These are phyloP conservation scores for Clonostachys solani DNA, from an alignment of 2,329 filamentous ascomycete species.

Conservation along the genomic window DNA sequence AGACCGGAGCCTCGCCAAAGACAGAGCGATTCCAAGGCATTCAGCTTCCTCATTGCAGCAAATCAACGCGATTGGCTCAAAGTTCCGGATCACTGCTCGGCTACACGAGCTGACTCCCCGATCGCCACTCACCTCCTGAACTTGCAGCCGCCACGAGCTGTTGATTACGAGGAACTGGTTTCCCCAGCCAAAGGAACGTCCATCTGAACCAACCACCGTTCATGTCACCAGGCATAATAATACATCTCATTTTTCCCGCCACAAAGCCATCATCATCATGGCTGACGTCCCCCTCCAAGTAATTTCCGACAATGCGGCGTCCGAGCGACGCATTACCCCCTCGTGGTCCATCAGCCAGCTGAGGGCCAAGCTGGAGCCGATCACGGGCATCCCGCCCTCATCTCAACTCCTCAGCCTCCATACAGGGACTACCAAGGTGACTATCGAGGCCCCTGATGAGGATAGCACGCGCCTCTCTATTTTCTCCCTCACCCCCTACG, in stretches of 20 bases:
- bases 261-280: slow-evolving; percentile 31
- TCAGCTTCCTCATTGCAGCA: too few relatives aligned
- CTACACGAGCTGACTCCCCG: too few relatives aligned
- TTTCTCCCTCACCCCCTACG: slow-evolving; percentile 69
- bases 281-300: slow-evolving; percentile 74
- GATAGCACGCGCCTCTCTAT: slow-evolving; percentile 59
- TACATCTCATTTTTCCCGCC: background rate
- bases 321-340: slow-evolving; percentile 87
- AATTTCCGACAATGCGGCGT: slow-evolving; percentile 70
- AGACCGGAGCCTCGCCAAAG: too few relatives aligned
- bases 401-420: slow-evolving; percentile 72
- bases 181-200: background rate
- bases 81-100: too few relatives aligned
- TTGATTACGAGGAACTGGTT: background rate
- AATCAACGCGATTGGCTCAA: too few relatives aligned
- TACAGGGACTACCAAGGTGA: slow-evolving; percentile 50
- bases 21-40: too few relatives aligned
- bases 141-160: background rate
- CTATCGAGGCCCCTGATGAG: slow-evolving; percentile 69
- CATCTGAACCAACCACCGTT: background rate
- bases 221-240: background rate
- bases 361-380: slow-evolving; percentile 83
- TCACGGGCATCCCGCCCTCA: slow-evolving; percentile 84
- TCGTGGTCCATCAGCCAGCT: slow-evolving; percentile 85
- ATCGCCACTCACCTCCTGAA: too few relatives aligned